A percentile compares a stretch with the other conserved stretches of the same genome.
These are phyloP conservation scores for Lasiosphaeria hispida DNA, from an alignment of 495 filamentous ascomycete species.

Conservation along the genomic window DNA sequence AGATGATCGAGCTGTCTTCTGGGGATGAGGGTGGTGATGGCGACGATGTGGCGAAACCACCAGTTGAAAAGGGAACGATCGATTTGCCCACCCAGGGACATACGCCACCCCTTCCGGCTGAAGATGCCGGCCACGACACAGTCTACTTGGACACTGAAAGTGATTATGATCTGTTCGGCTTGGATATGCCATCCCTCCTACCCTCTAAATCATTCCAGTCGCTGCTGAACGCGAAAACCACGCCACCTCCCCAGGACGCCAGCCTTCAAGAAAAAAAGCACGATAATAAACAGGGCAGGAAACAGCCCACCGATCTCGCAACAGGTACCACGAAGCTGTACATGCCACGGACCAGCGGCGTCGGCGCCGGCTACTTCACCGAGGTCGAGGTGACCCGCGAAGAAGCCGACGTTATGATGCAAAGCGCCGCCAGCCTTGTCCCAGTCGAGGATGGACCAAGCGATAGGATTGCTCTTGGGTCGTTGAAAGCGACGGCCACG, in stretches of 20 bases:
- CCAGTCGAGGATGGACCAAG: too few relatives aligned
- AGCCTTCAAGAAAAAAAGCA: not conserved
- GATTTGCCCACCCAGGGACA: too few relatives aligned
- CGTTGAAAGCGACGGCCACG: not conserved
- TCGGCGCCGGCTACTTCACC: not conserved
- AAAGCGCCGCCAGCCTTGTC: too few relatives aligned
- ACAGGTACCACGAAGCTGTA: constrained; percentile 1
- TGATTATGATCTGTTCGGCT: constrained; percentile 17
- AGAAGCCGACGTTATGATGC: constrained; percentile 18
- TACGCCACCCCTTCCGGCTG: not conserved
- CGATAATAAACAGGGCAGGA: not conserved
- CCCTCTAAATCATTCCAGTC: not conserved
- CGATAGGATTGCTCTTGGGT: not conserved
- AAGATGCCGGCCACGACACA: not conserved
- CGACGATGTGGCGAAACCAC: not conserved
- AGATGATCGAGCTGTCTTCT: constrained; percentile 7
- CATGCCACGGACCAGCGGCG: constrained; percentile 2
- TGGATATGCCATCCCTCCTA: not conserved
- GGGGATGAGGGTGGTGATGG: constrained; percentile 17
- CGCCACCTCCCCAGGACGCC: not conserved
- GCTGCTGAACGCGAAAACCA: too few relatives aligned
- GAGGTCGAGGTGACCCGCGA: constrained; percentile 21
- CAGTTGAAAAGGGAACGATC: not conserved
- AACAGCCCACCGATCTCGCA: not conserved
- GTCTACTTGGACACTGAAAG: too few relatives aligned